Percentiles rank a stretch among this genome's conserved stretches.
Evolutionary conservation across 129 eudicot species (phyloP).

Genomic region (Flaveria ramosissima): DNA sequence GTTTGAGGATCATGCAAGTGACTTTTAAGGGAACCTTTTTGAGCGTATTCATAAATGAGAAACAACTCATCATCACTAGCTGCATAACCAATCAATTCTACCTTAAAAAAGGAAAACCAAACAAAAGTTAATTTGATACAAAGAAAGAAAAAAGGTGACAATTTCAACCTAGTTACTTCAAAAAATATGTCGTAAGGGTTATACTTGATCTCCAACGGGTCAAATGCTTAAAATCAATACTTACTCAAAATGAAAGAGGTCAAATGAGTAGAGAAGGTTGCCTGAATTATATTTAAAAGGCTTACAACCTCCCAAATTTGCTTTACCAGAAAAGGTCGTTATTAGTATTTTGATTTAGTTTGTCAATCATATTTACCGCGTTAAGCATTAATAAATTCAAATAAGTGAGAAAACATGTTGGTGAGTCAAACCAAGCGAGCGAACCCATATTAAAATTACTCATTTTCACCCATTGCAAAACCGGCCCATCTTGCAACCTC

Average conservation of each 20-base stretch:
- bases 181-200: neutral
- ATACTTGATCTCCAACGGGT: slow-evolving; percentile 2
- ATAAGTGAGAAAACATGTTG: neutral
- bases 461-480: neutral
- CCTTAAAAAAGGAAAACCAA: slow-evolving; percentile 56
- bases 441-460: neutral
- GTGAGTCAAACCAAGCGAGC: neutral
- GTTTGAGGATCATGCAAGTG: slow-evolving; percentile 87
- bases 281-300: neutral
- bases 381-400: neutral
- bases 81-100: slow-evolving; percentile 91
- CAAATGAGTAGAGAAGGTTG: neutral
- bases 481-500: slow-evolving; percentile 9
- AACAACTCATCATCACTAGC: slow-evolving; percentile 76
- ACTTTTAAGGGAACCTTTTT: slow-evolving; percentile 80
- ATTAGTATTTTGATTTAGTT: slow-evolving; percentile 1
- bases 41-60: slow-evolving; percentile 82
- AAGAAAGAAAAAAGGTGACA: slow-evolving; percentile 13
- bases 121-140: slow-evolving; percentile 27
- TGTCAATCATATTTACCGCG: neutral
- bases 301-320: slow-evolving; percentile 7
- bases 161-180: slow-evolving; percentile 3
- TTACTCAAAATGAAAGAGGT: neutral
- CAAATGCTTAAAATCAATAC: neutral
- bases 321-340: neutral